Base-by-base conservation (phyloP, 192 early-diverging fungal genomes). In the Coemansia guatemalensis region DNA sequence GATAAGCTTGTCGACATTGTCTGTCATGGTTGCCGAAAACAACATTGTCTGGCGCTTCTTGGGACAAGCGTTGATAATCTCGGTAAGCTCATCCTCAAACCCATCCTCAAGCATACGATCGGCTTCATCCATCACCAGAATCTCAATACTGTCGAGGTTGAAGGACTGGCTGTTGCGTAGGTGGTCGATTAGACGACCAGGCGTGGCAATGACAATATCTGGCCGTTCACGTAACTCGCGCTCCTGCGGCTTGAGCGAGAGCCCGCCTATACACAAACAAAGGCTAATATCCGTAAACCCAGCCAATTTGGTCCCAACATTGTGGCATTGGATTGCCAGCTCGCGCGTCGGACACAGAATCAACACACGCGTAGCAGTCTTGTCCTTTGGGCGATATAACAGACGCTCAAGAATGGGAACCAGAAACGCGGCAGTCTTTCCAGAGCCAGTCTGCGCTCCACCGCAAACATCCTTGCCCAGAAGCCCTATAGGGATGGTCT, bases 21-120 rank as follows among this genome's bases (percentile, higher is more conserved):
- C 95, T 8, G 97, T 99, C 97, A 98, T 98, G 17, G 97, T 99
- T 21, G 97, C 97, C 24, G 97, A 99, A 79, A 99, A 99, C 6
- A 99, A 82, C 95, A 99, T 96, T 2, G 96, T 95, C 71, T 99
- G 97, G 51, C 97, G 87, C 48, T 84, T 85, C 58, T 86, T 85
- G 3, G 97, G 97, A 48, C 90, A 92, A 48, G 88, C 56, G 55
- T 89, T 90, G 69, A 99, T 85, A 74, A 99, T 97, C 74, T 99
- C 95, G 17, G 89, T 90, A 53, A 99, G 85, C 71, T 99, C 97
- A 62, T 88, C 95, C 12, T 90, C 85, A 73, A 99, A 99, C 25
- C 97, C 97, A 72, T 97, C 95, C 73, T 99, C 97, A 8, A 99
- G 83, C 87, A 99, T 97, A 60, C 90, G 87, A 84, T 99, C 97